Conservation (phyloP, 2,329 filamentous ascomycete genomes). For the Claviceps citrina region DNA sequence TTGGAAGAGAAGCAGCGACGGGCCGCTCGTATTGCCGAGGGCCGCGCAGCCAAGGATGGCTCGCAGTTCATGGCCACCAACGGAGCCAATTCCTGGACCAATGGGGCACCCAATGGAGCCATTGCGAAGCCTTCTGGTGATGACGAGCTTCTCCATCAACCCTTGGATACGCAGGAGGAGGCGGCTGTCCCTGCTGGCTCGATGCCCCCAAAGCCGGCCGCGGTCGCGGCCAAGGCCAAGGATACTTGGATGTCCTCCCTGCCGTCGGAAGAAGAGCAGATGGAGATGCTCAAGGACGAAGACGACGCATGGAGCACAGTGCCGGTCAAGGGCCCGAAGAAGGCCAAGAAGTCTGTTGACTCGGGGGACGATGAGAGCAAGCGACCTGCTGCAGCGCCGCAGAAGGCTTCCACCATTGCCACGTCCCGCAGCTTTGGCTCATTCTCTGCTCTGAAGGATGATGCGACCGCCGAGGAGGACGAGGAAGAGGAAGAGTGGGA, state of each 20-base stretch:
- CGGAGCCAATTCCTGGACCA: constrained; percentile 28
- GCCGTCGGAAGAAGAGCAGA: constrained; percentile 47
- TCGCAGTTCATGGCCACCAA: constrained; percentile 38
- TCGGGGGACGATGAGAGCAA: constrained; percentile 21
- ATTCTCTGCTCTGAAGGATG: constrained; percentile 34
- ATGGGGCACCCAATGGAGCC: constrained; percentile 20
- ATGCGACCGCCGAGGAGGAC: constrained; percentile 27
- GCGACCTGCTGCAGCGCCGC: constrained; percentile 17
- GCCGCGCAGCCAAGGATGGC: constrained; percentile 70
- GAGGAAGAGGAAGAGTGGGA: constrained; percentile 37
- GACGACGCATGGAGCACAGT: constrained; percentile 47
- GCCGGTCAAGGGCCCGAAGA: constrained; percentile 30
- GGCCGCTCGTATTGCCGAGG: constrained; percentile 65
- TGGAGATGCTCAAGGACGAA: constrained; percentile 38
- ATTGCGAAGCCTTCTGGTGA: constrained; percentile 19
- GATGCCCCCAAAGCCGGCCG: constrained; percentile 19
- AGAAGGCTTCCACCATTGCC: constrained; percentile 18
- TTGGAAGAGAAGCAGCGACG: constrained; percentile 73
- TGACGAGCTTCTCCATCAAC: constrained; percentile 22
- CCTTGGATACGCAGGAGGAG: constrained; percentile 43
- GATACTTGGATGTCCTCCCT: constrained; percentile 34
- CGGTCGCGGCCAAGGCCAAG: constrained; percentile 16
- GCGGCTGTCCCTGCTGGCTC: constrained; percentile 11
- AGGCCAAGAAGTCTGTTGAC: constrained; percentile 24
- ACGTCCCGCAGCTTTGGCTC: constrained; percentile 26